Evolutionary conservation across 1,284 basidiomycete species (phyloP).

Genomic region (Erythrobasidium hasegawianum): DNA sequence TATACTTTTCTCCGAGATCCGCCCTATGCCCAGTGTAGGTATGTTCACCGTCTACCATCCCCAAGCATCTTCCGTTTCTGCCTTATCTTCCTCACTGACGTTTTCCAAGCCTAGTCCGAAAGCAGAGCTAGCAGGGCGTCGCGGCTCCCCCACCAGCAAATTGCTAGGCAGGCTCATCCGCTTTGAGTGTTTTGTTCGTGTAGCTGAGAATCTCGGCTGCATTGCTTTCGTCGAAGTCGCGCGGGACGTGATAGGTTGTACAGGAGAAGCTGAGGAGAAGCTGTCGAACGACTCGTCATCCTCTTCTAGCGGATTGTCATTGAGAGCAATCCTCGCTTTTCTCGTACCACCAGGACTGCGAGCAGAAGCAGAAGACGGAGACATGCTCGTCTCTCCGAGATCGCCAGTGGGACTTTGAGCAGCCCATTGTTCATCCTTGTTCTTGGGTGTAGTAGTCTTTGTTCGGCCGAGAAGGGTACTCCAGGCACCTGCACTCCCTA

Average conservation of each 20-base stretch:
- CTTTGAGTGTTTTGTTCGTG: constrained; percentile 20
- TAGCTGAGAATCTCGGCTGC: not conserved
- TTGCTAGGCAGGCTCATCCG: constrained; percentile 31
- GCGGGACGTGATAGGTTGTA: too few species aligned
- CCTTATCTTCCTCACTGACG: constrained; percentile 21
- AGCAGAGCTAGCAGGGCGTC: not conserved
- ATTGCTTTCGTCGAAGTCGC: too few species aligned
- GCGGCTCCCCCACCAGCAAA: not conserved
- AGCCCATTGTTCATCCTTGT: not conserved
- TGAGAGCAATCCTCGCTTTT: not conserved
- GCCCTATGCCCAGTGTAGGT: too few species aligned
- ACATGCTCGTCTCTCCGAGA: not conserved
- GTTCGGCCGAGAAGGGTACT: constrained; percentile 16
- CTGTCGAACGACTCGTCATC: not conserved
- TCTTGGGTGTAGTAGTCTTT: constrained; percentile 2
- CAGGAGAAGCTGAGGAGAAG: too few species aligned
- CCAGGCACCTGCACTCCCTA: constrained; percentile 24
- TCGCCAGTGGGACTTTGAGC: not conserved
- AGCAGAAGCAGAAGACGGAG: not conserved
- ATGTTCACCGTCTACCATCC: constrained; percentile 22
- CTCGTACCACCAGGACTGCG: not conserved
- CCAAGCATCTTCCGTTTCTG: constrained; percentile 21
- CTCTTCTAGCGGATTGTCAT: constrained; percentile 7
- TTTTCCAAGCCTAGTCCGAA: constrained; percentile 19
- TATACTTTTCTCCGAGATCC: too few species aligned